Base-by-base conservation (phyloP, 78 protist species). In the Isochrysis galbana region DNA sequence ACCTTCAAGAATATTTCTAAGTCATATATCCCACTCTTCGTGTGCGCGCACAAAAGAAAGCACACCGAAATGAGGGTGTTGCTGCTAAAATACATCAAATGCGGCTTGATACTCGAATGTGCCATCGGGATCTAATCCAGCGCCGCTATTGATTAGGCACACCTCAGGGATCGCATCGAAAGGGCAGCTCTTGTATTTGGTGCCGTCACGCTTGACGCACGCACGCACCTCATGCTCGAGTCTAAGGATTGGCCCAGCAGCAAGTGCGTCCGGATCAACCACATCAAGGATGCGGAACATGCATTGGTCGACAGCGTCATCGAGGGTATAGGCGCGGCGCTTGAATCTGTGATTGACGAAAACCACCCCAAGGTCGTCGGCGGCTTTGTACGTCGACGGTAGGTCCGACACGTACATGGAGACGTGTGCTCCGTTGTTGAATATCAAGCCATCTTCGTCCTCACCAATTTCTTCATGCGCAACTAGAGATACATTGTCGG, bases 241-340 rank as follows among this genome's bases (percentile, higher is more conserved):
- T 21, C 22, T 3, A 10, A 67, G 4, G 22, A 67, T 67, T 3
- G 74, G 32, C 4, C 74, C 74, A 14, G 34, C 22, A n/a, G 7
- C 74, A 2, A n/a, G 74, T 26, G 4, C 34, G 4, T 2, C 22
- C 34, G 74, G 74, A 21, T 67, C 74, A 10, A 67, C 74, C 34
- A 67, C 74, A n/a, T 67, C 74, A n/a, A 67, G 74, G 5, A 67
- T n/a, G 7, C 74, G 74, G 22, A 67, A 67, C 74, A 67, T 67
- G 74, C 74, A 67, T n/a, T 67, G 74, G 74, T 67, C 74, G 34
- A 67, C 74, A n/a, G 74, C 74, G 7, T 67, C 74, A 23, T 67
- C 74, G 4, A 67, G 5, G 4, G 74, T 67, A n/a, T 67, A 67
- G 32, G 74, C 74, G 38, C 74, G 74, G 4, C 74, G 74, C 7